Evolutionary conservation across 495 filamentous ascomycete genomes (phyloP).

Genomic region (Xylaria castorea): DNA sequence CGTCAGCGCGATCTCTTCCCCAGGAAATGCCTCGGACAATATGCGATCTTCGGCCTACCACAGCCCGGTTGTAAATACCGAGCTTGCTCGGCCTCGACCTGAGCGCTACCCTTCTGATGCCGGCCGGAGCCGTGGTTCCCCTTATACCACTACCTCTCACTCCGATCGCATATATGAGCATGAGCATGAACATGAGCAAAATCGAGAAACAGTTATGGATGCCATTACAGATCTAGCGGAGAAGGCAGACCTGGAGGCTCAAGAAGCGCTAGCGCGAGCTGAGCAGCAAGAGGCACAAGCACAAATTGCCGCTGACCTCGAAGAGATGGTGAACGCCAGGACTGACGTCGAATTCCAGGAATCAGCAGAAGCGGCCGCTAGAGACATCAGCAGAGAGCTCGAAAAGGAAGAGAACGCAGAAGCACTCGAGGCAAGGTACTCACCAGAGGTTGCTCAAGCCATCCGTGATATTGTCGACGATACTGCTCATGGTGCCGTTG

Average conservation of each 20-base stretch:
- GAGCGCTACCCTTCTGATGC: constrained; percentile 40
- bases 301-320: constrained; percentile 52
- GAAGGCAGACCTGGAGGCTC: constrained; percentile 71
- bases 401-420: constrained; percentile 60
- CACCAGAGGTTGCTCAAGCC: constrained; percentile 59
- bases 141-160: constrained; percentile 19
- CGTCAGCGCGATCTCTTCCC: constrained; percentile 39
- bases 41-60: constrained; percentile 49
- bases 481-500: constrained; percentile 58
- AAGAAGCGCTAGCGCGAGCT: constrained; percentile 67
- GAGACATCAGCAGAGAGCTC: constrained; percentile 62
- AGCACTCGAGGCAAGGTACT: constrained; percentile 58
- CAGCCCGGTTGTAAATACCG: constrained; percentile 48
- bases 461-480: constrained; percentile 66
- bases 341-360: constrained; percentile 55
- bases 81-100: constrained; percentile 52
- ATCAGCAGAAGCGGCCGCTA: constrained; percentile 52
- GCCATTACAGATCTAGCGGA: constrained; percentile 73
- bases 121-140: constrained; percentile 22
- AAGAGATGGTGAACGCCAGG: constrained; percentile 50
- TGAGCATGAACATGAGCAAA: constrained; percentile 38
- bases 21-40: constrained; percentile 43
- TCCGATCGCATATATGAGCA: constrained; percentile 21
- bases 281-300: constrained; percentile 57
- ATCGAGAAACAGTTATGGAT: constrained; percentile 72